Evolutionary conservation across 345 rosid species (phyloP).

Genomic region (Xanthoceras sorbifolium): DNA sequence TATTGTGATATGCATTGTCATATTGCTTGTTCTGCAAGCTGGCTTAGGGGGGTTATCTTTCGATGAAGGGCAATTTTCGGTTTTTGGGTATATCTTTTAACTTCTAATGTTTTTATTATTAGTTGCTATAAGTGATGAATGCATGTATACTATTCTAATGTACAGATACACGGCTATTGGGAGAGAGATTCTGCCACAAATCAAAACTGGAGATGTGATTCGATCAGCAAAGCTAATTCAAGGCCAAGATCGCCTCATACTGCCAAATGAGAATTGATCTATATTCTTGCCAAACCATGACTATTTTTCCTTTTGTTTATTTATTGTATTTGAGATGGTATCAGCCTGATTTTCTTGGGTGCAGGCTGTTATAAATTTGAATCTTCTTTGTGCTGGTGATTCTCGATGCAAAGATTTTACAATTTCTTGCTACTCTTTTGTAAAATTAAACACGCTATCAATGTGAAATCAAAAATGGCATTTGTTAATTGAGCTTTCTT

Average conservation of each 20-base stretch:
- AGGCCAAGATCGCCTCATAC: slow-evolving; percentile 73
- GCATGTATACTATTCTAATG: background rate
- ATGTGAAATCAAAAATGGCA: background rate
- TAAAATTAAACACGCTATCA: background rate
- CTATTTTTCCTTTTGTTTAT: background rate
- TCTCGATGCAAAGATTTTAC: background rate
- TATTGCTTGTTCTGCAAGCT: slow-evolving; percentile 42
- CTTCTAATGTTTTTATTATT: background rate
- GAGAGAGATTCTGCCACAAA: slow-evolving; percentile 76
- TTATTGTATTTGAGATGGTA: background rate
- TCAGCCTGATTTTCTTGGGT: slow-evolving; percentile 11
- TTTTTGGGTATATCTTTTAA: slow-evolving; percentile 60
- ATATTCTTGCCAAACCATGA: background rate
- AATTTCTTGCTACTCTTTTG: background rate
- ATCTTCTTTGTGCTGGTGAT: background rate
- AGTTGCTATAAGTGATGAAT: background rate
- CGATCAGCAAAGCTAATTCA: slow-evolving; percentile 67
- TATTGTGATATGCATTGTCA: too few relatives aligned
- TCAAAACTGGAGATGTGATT: slow-evolving; percentile 78
- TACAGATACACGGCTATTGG: slow-evolving; percentile 70
- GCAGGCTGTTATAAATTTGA: background rate
- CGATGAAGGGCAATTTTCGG: slow-evolving; percentile 95
- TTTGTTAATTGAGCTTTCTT: background rate
- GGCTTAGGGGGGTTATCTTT: slow-evolving; percentile 93
- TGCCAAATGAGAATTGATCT: slow-evolving; percentile 55